Evolutionary conservation across 2,329 filamentous ascomycete species (phyloP), one percentile per base, ranked within the genome.

Genomic region (Neurospora crassa): DNA sequence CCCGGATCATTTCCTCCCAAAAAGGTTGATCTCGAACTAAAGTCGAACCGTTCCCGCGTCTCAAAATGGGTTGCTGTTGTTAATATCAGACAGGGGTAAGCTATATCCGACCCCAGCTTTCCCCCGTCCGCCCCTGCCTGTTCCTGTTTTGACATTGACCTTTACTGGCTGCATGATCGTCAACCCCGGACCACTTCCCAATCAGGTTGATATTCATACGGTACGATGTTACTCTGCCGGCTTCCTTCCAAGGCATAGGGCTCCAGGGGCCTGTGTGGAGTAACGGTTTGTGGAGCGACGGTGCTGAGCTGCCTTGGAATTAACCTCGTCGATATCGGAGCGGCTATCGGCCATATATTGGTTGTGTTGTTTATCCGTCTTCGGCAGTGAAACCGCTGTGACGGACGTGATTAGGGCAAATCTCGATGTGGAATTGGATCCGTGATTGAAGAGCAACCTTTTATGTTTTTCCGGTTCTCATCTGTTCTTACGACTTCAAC

Each of bases 291-390:
- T 59, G 47, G 24, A 59, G 16, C 47, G 47, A 34, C 24, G 16
- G 7, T 53, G 20, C 0, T 29, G 14, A 18, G 16, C n/a, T 74
- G 68, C 73, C 74, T 74, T 75, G 74, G 74, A 74, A 75, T 41
- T 10, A 59, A 71, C 74, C 74, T 67, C 67, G 74, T 75, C 73
- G 29, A 76, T 76, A 76, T 59, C 20, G 43, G 47, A 24, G 14
- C 37, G 41, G 37, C 16, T 40, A 29, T 37, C 34, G 34, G 34
- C 34, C 34, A 37, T 37, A 37, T 37, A 37, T 7, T 43, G 59
- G 42, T 24, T 14, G 24, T 14, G 47, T 59, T 59, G 24, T 59
- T 53, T 29, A 59, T 59, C 14, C 47, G 12, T 1, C 0, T 29
- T 29, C 11, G 45, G 45, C 20, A 53, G 24, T 53, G 20, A 5